Conservation (phyloP, 768 basidiomycete genomes). For the Xerocomellus dryophilus region DNA sequence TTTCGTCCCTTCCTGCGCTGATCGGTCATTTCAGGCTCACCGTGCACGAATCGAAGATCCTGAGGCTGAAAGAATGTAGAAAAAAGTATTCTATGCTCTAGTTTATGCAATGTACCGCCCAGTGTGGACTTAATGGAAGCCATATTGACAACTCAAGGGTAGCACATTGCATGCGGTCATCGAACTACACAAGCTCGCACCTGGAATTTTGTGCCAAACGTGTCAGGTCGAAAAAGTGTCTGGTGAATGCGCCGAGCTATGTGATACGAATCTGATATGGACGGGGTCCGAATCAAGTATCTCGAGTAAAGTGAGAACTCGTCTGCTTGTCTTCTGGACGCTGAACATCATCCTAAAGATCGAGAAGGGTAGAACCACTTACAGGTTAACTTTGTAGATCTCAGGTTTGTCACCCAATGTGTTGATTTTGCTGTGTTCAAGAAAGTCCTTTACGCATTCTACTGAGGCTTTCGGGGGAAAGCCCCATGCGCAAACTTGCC, state of each 20-base stretch:
- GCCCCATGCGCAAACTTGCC: slow-evolving; percentile 58
- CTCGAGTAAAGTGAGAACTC: slow-evolving; percentile 48
- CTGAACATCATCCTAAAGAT: slow-evolving; percentile 3
- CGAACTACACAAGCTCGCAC: slow-evolving; percentile 51
- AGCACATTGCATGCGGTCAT: slow-evolving; percentile 28
- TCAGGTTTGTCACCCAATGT: slow-evolving; percentile 40
- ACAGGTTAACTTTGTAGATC: slow-evolving; percentile 51
- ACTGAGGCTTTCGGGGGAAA: slow-evolving; percentile 48
- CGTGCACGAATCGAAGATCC: slow-evolving; percentile 61
- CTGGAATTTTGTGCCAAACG: slow-evolving; percentile 38
- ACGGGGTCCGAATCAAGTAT: slow-evolving; percentile 53
- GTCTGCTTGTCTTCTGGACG: slow-evolving; percentile 31
- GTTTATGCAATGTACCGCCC: slow-evolving; percentile 18
- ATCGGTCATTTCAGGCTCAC: slow-evolving; percentile 42
- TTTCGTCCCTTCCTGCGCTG: slow-evolving; percentile 3
- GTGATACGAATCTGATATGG: slow-evolving; percentile 65
- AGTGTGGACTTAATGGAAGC: slow-evolving; percentile 15
- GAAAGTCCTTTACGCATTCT: slow-evolving; percentile 36
- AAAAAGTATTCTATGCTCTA: slow-evolving; percentile 21
- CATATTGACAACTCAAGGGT: slow-evolving; percentile 7
- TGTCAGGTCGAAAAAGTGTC: slow-evolving; percentile 42
- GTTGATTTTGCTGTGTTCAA: slow-evolving; percentile 47
- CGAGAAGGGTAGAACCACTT: slow-evolving; percentile 23
- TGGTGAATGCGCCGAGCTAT: slow-evolving; percentile 63
- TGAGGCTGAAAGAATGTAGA: slow-evolving; percentile 72